A percentile compares a stretch with the other conserved stretches of the same genome.
phyloP scores from a whole-genome alignment of 176 grass and related monocot species.

The Zea luxurians region DNA sequence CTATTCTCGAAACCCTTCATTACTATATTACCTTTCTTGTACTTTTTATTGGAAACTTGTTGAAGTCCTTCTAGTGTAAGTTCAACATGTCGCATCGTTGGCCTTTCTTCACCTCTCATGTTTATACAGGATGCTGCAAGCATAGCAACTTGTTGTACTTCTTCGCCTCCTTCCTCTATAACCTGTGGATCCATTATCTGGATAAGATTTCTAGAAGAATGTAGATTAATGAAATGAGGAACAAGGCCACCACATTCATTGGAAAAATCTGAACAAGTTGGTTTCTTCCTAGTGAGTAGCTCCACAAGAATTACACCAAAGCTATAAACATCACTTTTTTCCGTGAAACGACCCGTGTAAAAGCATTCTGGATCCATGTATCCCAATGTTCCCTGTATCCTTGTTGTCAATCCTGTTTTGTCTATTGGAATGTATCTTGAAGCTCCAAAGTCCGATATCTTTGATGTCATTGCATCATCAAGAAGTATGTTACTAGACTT shows the following conservation, averaged over 20 bases:
- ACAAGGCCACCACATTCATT: neutral
- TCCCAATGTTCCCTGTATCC: neutral
- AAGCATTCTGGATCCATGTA: neutral
- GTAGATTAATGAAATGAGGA: neutral
- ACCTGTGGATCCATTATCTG: neutral
- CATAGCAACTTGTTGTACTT: neutral
- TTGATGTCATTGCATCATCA: neutral
- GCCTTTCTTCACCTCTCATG: neutral
- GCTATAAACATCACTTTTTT: neutral
- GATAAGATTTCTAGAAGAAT: neutral
- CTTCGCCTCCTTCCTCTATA: neutral
- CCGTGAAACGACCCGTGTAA: neutral
- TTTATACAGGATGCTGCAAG: neutral
- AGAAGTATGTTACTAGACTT: neutral
- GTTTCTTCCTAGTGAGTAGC: neutral
- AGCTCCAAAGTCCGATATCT: slow-evolving; percentile 1
- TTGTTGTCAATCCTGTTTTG: neutral
- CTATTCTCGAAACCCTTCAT: too few species aligned
- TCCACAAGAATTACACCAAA: slow-evolving; percentile 1
- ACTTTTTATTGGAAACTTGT: too few species aligned
- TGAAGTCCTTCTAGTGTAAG: neutral
- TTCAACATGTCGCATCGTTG: neutral
- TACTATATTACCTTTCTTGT: too few species aligned
- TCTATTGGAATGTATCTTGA: neutral
- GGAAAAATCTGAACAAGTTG: neutral